Evolutionary conservation across 2,329 filamentous ascomycete genomes (phyloP).

Genomic region (Colletotrichum caudatum): DNA sequence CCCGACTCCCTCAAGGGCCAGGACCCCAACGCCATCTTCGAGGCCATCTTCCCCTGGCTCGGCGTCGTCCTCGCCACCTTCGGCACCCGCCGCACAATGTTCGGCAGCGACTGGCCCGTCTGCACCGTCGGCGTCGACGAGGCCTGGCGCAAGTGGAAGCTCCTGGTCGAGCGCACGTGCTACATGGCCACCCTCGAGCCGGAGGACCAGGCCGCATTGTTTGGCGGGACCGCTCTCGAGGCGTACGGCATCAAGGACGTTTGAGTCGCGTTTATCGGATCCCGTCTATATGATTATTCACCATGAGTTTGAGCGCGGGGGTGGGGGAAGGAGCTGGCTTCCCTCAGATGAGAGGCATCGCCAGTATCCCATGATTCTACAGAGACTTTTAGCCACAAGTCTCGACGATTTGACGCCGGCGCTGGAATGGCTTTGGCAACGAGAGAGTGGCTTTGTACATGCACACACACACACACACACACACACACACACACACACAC

Average conservation of each 20-base stretch:
- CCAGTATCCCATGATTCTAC: not conserved
- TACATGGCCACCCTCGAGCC: slow-evolving; percentile 70
- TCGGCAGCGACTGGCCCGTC: slow-evolving; percentile 94
- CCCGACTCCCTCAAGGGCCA: slow-evolving; percentile 64
- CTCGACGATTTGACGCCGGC: slow-evolving; percentile 17
- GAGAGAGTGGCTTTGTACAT: slow-evolving; percentile 16
- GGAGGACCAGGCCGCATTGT: slow-evolving; percentile 75
- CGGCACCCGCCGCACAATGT: slow-evolving; percentile 81
- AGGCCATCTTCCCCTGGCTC: slow-evolving; percentile 76
- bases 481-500: not conserved
- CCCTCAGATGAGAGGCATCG: not conserved
- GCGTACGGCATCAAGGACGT: slow-evolving; percentile 67
- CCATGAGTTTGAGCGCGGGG: not conserved
- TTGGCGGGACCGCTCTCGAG: slow-evolving; percentile 76
- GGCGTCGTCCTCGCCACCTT: slow-evolving; percentile 79
- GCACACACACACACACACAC: not conserved
- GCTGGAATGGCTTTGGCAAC: slow-evolving; percentile 17
- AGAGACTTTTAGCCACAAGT: not conserved
- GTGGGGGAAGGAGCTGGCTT: not conserved
- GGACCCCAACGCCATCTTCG: slow-evolving; percentile 68
- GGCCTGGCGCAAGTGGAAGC: slow-evolving; percentile 82
- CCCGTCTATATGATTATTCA: slow-evolving; percentile 3
- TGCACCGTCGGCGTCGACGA: slow-evolving; percentile 73
- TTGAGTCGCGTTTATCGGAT: not conserved
- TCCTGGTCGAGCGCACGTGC: slow-evolving; percentile 76